These are phyloP conservation scores for Delonix regia DNA, from an alignment of 306 rosid genomes.

Conservation along the genomic window DNA sequence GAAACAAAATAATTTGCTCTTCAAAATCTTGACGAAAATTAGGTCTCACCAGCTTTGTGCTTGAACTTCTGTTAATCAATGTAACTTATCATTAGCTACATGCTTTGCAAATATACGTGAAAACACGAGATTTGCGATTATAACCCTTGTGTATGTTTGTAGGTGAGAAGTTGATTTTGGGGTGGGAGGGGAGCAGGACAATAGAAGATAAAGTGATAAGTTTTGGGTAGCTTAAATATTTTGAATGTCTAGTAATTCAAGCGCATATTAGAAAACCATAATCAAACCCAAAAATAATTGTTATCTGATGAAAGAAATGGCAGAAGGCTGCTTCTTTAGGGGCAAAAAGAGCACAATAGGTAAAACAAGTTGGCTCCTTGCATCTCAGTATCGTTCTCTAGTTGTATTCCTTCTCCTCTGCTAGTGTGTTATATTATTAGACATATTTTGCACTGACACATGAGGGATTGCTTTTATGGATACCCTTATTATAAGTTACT, in stretches of 20 bases:
- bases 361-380: background rate
- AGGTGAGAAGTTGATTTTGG: background rate
- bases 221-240: background rate
- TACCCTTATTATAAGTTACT: background rate
- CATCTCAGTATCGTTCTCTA: background rate
- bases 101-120: no score
- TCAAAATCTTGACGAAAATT: no score
- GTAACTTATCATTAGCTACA: no score
- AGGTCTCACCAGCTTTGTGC: no score
- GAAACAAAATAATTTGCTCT: no score
- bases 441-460: background rate
- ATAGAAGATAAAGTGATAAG: background rate
- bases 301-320: slow-evolving; percentile 55
- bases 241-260: background rate
- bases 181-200: no score
- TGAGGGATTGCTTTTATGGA: background rate
- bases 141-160: background rate
- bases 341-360: slow-evolving; percentile 40
- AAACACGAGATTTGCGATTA: background rate
- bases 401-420: background rate
- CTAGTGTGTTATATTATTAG: background rate
- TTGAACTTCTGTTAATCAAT: no score
- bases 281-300: slow-evolving; percentile 56
- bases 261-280: background rate
- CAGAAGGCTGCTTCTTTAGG: slow-evolving; percentile 51